These are phyloP conservation scores for Mucor indicus DNA, from an alignment of 371 early-diverging fungal genomes.

Conservation along the genomic window DNA sequence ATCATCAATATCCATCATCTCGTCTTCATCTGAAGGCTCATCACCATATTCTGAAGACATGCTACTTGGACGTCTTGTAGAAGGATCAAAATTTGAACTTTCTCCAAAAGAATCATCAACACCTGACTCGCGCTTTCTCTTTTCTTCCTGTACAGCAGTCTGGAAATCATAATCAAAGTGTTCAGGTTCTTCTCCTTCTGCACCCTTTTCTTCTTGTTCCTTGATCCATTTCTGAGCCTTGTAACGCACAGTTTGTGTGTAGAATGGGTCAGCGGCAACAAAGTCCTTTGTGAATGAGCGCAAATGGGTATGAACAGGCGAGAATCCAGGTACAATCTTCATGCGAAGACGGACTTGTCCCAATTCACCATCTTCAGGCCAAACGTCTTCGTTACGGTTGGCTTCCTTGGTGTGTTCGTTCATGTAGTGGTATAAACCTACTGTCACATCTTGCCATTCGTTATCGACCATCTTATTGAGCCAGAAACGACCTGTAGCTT, in stretches of 20 bases:
- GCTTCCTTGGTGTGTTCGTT: slow-evolving; percentile 30
- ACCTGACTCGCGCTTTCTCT: neutral
- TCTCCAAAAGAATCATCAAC: neutral
- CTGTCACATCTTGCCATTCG: slow-evolving; percentile 28
- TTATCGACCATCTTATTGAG: slow-evolving; percentile 26
- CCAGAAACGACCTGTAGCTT: slow-evolving; percentile 40
- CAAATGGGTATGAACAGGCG: slow-evolving; percentile 37
- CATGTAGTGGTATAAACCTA: slow-evolving; percentile 20
- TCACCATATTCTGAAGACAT: slow-evolving; percentile 30
- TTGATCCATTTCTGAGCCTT: slow-evolving; percentile 36
- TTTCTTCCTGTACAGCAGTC: slow-evolving; percentile 8
- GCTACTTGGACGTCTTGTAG: slow-evolving; percentile 2
- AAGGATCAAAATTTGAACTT: neutral
- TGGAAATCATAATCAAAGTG: slow-evolving; percentile 13
- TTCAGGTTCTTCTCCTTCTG: neutral
- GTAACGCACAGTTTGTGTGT: slow-evolving; percentile 19
- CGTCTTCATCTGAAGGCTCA: slow-evolving; percentile 11
- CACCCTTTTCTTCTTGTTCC: slow-evolving; percentile 15
- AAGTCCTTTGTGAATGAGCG: slow-evolving; percentile 28
- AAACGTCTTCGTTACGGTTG: slow-evolving; percentile 34
- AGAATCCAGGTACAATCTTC: slow-evolving; percentile 37
- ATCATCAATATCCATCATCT: slow-evolving; percentile 11
- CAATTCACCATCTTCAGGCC: slow-evolving; percentile 21
- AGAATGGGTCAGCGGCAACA: slow-evolving; percentile 40
- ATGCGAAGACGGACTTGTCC: slow-evolving; percentile 26